Percentiles rank a stretch among this genome's conserved stretches.
phyloP scores from a whole-genome alignment of 225 moss, liverwort and hornwort species.

The Sphagnum contortum region DNA sequence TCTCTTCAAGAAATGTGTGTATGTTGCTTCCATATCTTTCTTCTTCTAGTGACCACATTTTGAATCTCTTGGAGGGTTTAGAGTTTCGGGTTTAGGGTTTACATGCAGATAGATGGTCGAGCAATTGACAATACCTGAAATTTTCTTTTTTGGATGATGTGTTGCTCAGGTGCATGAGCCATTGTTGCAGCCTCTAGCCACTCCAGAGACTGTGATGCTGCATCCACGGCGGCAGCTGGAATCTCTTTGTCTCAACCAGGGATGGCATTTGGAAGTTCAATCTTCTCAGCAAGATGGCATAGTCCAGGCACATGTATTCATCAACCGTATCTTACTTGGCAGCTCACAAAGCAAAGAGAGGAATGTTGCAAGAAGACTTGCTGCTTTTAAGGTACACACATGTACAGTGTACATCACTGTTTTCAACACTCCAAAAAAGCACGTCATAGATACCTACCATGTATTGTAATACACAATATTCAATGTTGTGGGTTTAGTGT shows the following conservation, averaged over 20 bases:
- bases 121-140: too few relatives aligned
- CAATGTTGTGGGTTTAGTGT: too few relatives aligned
- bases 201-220: constrained; percentile 54
- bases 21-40: too few relatives aligned
- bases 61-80: not conserved
- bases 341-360: constrained; percentile 42
- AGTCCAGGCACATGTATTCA: constrained; percentile 49
- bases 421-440: too few relatives aligned
- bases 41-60: not conserved
- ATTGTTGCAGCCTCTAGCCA: constrained; percentile 57
- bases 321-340: constrained; percentile 50
- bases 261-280: constrained; percentile 39
- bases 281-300: constrained; percentile 22
- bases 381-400: constrained; percentile 45
- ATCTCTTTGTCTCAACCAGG: constrained; percentile 41
- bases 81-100: too few relatives aligned
- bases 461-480: too few relatives aligned
- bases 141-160: too few relatives aligned
- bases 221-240: constrained; percentile 64
- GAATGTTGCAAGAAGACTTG: constrained; percentile 60
- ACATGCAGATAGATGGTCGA: too few relatives aligned
- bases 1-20: too few relatives aligned
- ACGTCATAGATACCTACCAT: too few relatives aligned
- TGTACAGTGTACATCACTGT: too few relatives aligned
- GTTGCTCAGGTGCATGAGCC: constrained; percentile 40